Evolutionary conservation across 345 rosid species (phyloP).

Genomic region (Nasturtium officinale): DNA sequence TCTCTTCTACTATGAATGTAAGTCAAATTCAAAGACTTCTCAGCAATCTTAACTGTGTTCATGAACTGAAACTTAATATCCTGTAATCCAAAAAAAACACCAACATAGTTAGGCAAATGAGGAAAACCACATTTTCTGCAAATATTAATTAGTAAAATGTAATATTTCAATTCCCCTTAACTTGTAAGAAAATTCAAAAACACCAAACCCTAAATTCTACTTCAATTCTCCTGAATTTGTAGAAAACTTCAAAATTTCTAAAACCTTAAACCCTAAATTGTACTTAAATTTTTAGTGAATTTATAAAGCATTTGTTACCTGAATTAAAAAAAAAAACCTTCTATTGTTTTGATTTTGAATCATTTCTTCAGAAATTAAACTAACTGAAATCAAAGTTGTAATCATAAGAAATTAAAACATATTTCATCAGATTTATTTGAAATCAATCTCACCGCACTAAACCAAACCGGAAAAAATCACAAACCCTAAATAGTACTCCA

Average conservation of each 20-base stretch:
- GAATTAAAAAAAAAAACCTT: not conserved
- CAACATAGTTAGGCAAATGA: not conserved
- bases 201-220: not conserved
- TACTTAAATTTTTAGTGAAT: not conserved
- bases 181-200: not conserved
- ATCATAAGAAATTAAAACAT: not conserved
- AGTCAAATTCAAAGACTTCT: slow-evolving; percentile 81
- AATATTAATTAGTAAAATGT: too few relatives aligned
- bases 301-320: not conserved
- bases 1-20: slow-evolving; percentile 74
- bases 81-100: slow-evolving; percentile 40
- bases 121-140: not conserved
- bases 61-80: slow-evolving; percentile 93
- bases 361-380: not conserved
- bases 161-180: not conserved
- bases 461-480: not conserved
- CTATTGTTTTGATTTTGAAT: not conserved
- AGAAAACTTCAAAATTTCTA: not conserved
- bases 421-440: not conserved
- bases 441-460: not conserved
- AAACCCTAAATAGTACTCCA: not conserved
- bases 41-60: slow-evolving; percentile 67
- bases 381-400: not conserved
- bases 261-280: not conserved
- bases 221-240: not conserved